These are phyloP conservation scores for Colletotrichum godetiae DNA, from an alignment of 2,329 filamentous ascomycete genomes.

Conservation along the genomic window DNA sequence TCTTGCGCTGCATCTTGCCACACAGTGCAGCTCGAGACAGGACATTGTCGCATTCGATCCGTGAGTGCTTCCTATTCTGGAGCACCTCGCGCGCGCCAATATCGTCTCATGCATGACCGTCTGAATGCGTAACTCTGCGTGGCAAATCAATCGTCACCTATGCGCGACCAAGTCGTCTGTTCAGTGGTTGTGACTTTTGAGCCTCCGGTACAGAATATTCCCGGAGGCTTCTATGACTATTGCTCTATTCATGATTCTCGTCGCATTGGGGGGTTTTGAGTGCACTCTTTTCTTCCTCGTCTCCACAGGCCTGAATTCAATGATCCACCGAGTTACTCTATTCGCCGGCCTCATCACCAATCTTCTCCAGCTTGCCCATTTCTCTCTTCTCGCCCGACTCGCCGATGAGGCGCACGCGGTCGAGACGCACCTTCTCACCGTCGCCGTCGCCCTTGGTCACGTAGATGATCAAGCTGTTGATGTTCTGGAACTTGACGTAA, in stretches of 20 bases:
- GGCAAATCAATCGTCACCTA: neutral
- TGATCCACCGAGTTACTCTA: slow-evolving; percentile 45
- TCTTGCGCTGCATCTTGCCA: neutral
- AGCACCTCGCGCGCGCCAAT: too few species aligned
- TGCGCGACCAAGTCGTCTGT: too few species aligned
- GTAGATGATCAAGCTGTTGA: slow-evolving; percentile 87
- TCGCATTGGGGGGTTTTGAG: neutral
- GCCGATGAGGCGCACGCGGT: slow-evolving; percentile 83
- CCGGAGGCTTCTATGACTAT: slow-evolving; percentile 24
- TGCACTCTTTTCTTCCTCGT: slow-evolving; percentile 12
- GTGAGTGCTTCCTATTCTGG: neutral
- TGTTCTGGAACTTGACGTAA: slow-evolving; percentile 98
- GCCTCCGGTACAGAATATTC: neutral
- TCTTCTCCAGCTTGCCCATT: slow-evolving; percentile 95
- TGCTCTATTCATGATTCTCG: slow-evolving; percentile 34
- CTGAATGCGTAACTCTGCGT: neutral
- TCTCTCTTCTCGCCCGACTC: slow-evolving; percentile 92
- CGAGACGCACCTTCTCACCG: slow-evolving; percentile 86
- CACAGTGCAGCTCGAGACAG: neutral
- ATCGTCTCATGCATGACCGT: neutral
- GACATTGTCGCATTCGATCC: neutral
- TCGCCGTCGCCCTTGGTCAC: slow-evolving; percentile 87
- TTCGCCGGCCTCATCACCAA: slow-evolving; percentile 79
- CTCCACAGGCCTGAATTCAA: slow-evolving; percentile 1
- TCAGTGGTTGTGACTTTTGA: slow-evolving; percentile 4